Evolutionary conservation across 2,329 filamentous ascomycete genomes (phyloP).

Genomic region (Penicillium glabrum): DNA sequence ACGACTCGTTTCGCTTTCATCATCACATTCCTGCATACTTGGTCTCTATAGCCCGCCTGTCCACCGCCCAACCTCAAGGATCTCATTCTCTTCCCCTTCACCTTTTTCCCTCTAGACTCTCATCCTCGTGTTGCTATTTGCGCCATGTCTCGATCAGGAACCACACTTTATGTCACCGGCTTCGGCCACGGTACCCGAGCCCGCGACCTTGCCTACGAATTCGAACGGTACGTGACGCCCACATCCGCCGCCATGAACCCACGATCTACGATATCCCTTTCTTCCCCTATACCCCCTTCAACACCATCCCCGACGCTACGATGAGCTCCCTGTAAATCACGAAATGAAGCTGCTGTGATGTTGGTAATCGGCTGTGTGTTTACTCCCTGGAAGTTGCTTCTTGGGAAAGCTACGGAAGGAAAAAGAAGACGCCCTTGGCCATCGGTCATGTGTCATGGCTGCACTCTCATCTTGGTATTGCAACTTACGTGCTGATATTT

Average conservation of each 20-base stretch:
- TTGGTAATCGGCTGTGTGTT: not conserved
- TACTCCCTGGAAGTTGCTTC: not conserved
- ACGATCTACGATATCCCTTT: conserved; percentile 29
- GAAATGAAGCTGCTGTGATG: not conserved
- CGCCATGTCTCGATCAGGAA: conserved; percentile 85
- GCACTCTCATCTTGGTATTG: conserved; percentile 12
- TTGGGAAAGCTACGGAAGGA: not conserved
- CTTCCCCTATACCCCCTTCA: conserved; percentile 31
- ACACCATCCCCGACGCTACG: conserved; percentile 32
- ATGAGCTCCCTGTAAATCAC: conserved; percentile 5
- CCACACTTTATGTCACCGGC: conserved; percentile 96
- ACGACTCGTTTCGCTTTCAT: conserved; percentile 9
- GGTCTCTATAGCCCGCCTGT: not conserved
- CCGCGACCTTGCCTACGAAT: conserved; percentile 99
- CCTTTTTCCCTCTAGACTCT: conserved; percentile 5
- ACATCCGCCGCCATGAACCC: conserved; percentile 42
- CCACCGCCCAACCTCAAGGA: not conserved
- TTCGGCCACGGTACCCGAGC: conserved; percentile 98
- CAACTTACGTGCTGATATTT: conserved; percentile 41
- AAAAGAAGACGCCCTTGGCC: not conserved
- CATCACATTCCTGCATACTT: conserved; percentile 7
- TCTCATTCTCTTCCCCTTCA: not conserved
- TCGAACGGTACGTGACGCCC: conserved; percentile 94
- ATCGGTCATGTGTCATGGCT: conserved; percentile 13
- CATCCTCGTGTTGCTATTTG: not conserved